Evolutionary conservation across 345 rosid species (phyloP), one percentile per base, ranked within the genome.

Genomic region (Clausena lansium): DNA sequence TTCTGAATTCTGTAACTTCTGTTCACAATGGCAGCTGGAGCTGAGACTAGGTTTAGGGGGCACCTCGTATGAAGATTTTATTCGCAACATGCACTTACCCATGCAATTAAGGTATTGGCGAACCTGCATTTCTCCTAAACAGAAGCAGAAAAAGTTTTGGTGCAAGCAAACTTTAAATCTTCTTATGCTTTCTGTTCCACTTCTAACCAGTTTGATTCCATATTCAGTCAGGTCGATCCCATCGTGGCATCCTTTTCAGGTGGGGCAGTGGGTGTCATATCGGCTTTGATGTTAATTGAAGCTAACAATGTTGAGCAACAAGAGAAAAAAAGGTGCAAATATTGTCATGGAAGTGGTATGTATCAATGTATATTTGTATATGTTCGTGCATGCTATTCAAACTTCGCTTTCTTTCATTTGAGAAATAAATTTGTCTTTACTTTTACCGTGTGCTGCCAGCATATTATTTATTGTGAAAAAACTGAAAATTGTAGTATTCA

Each of bases 241-340:
- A 95, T 93, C 36, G 97, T 95, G 75, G 98, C 99, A 58, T 95
- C 99, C 62, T 95, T 92, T 86, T 90, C 97, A 22, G 99, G 99
- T 9, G 99, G 99, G 9, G 94, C 97, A 15, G 98, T 95, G 20
- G 99, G 99, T 63, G 99, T 95, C 61, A 93, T 95, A 68, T 95
- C 99, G n/a, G 88, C 98, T 67, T 87, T 95, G 85, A 95, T 95
- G 99, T 71, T 95, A 71, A 91, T 93, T 73, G 99, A 93, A 86
- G 94, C 79, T 60, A 95, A 91, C 82, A 93, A 93, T 83, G 98
- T 95, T 52, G 91, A 93, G 84, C 91, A 84, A 68, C 99, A 95
- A 82, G 94, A 92, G 92, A 93, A 91, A 88, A 95, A 92, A 86
- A 86, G 97, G 84, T 95, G 99, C 85, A 92, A 87, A 87, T 95